Evolutionary conservation across 2,329 filamentous ascomycete genomes (phyloP), one percentile per base, ranked within the genome.

Genomic region (Venturiaceae sp.): DNA sequence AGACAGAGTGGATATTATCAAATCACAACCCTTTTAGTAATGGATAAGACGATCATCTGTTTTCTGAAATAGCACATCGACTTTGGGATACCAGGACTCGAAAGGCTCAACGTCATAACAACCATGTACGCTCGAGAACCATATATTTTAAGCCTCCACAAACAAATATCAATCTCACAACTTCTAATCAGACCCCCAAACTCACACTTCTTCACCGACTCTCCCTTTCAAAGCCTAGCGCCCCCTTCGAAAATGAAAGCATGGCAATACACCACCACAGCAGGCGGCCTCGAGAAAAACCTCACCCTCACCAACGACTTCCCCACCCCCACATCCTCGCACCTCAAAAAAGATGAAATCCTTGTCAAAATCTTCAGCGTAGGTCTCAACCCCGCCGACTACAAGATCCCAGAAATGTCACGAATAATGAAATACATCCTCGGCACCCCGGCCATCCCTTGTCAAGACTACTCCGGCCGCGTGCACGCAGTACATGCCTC

Each of bases 371-470:
- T 87, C 7, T 69, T 79, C 59, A 72, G 75, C 59, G 74, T 75
- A 26, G 71, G 78, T 26, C 66, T 86, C 62, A 87, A 87, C 66
- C 83, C 83, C 0, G 80, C 80, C 33, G 85, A 88, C 74, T 81
- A 83, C 75, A 87, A 87, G 68, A 62, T 81, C 1, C 74, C 80
- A 7, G 83, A 86, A 0, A 39, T 36, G n/a, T 11, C 30, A 14
- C 5, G 7, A 2, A 57, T 80, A 5, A 67, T 75, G 5, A 71
- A 71, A 28, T 59, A 71, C 41, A 60, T 71, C 6, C 52, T 72
- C 21, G 53, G 65, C 36, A 67, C 65, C n/a, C 79, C 80, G 21
- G 73, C 73, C n/a, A 76, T 70, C 1, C 76, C 76, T 0, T 75
- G 76, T 19, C 72, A 77, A 64, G 82, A 84, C 64, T 78, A 80